Base-by-base conservation (phyloP, 495 filamentous ascomycete genomes). In the Penicillium bialowiezense region DNA sequence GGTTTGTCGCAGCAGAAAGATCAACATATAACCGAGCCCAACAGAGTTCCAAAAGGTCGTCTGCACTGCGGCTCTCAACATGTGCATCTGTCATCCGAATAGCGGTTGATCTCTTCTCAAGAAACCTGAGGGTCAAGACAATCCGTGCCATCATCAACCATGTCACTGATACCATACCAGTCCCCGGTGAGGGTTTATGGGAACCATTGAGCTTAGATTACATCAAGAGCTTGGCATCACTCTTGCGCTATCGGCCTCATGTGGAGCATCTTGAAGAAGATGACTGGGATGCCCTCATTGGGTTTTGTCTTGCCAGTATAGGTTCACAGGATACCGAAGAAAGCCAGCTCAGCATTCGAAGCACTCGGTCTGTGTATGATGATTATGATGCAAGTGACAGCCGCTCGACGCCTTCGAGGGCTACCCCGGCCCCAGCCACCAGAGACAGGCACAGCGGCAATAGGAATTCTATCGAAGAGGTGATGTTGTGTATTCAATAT, bases 161-260 rank as follows among this genome's bases (percentile, higher is more conserved):
- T 64, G 85, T 97, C 48, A 82, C 78, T 15, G 82, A 97, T 53
- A 84, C 80, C 32, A 72, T 97, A 32, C 80, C 80, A 10, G 71
- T 74, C 3, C 67, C 80, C 3, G 63, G 58, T 38, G 80, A 84
- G 29, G 81, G 79, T 15, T 77, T 80, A 10, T 83, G 87, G 58
- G 78, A 85, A 44, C 88, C 88, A n/a, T 71, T 97, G 2, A 71
- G 81, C 33, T 73, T 84, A 20, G 83, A 89, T 59, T 95, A 97
- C 64, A 76, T 86, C 55, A 96, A 89, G 74, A 79, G 82, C 23
- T 67, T 97, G 48, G 67, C 73, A 18, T 73, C 77, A 31, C 67
- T 95, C 12, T 73, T 97, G n/a, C 80, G 82, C 36, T 81, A 84
- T 57, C 76, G 80, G 19, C 79, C 88, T 31, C 89, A 90, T 65